phyloP scores from a whole-genome alignment of 78 protist species.

The Dictyostelium firmibasis region DNA sequence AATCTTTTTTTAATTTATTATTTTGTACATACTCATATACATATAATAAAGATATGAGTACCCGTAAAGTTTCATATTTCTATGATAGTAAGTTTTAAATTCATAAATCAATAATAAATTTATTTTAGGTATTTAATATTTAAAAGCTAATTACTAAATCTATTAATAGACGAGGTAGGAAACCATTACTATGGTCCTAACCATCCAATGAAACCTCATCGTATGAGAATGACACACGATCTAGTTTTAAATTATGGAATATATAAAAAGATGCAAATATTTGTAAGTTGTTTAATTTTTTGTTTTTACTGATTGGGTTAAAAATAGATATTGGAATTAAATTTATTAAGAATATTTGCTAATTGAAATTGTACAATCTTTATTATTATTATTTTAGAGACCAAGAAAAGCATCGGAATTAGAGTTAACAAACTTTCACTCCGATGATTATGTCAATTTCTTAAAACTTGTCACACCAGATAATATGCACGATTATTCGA shows the following conservation, averaged over 20 bases:
- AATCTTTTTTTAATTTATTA: background rate
- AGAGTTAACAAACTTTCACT: constrained; percentile 79
- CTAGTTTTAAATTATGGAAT: constrained; percentile 92
- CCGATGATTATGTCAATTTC: constrained; percentile 80
- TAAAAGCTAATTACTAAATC: background rate
- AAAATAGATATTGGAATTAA: no score
- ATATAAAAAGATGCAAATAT: constrained; percentile 88
- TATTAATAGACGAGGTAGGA: constrained; percentile 62
- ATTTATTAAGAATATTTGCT: no score
- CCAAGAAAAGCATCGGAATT: constrained; percentile 60
- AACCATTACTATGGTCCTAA: constrained; percentile 75
- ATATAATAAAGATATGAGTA: constrained; percentile 5
- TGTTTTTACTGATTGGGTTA: no score
- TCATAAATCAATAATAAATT: background rate
- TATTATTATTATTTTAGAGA: background rate
- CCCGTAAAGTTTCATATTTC: constrained; percentile 72
- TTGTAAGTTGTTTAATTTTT: background rate
- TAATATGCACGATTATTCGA: background rate
- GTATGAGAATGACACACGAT: constrained; percentile 92
- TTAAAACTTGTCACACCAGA: constrained; percentile 44
- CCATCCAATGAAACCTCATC: constrained; percentile 94
- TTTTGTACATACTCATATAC: background rate
- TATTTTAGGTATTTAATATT: no score
- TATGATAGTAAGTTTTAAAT: constrained; percentile 62
- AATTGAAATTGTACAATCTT: no score